These are phyloP conservation scores for Rosa hybrid DNA, from an alignment of 331 rosid species.

Conservation along the genomic window DNA sequence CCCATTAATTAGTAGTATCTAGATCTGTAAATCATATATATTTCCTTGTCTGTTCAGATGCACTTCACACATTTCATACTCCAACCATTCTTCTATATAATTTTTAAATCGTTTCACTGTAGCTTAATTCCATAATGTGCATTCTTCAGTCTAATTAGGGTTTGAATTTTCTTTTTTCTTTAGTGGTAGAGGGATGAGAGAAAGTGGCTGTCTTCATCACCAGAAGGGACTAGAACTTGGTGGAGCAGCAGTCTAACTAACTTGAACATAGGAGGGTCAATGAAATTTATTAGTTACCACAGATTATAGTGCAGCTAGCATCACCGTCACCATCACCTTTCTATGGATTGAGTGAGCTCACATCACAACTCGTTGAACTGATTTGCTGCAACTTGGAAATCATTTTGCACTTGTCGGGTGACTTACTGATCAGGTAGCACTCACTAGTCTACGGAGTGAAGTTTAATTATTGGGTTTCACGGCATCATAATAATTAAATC, in stretches of 20 bases:
- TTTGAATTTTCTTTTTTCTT: no score
- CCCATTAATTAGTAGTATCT: background rate
- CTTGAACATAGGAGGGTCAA: background rate
- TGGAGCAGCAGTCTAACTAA: background rate
- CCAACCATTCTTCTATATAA: background rate
- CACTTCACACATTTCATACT: background rate
- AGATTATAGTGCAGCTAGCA: background rate
- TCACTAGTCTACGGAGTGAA: background rate
- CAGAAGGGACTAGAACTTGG: background rate
- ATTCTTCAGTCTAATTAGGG: background rate
- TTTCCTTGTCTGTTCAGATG: background rate
- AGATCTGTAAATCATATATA: background rate
- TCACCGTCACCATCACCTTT: background rate
- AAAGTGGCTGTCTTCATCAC: constrained; percentile 7
- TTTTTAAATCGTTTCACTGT: background rate
- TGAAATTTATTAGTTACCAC: background rate
- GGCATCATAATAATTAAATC: background rate
- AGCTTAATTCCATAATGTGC: background rate
- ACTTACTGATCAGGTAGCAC: background rate
- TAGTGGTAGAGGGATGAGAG: background rate
- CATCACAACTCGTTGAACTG: constrained; percentile 4
- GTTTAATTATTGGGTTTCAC: background rate
- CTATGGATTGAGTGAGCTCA: background rate
- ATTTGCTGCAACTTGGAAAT: background rate
- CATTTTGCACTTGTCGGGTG: background rate